A percentile compares a stretch with the other conserved stretches of the same genome.
Evolutionary conservation across 805 yeast genomes (phyloP).

Genomic region (Zygosaccharomyces lentus): DNA sequence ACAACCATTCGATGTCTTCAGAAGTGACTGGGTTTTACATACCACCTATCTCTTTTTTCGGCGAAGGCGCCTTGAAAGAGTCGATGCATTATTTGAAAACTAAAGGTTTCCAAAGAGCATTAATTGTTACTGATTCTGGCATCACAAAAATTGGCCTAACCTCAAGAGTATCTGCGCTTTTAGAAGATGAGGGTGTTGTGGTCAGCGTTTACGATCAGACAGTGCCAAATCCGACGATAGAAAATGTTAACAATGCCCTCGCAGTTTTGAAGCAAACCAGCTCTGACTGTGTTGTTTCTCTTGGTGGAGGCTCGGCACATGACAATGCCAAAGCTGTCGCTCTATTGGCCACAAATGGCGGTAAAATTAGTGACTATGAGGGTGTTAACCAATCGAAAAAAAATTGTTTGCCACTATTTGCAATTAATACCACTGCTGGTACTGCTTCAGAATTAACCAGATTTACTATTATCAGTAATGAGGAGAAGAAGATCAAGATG

Average conservation of each 20-base stretch:
- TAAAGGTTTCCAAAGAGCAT: constrained; percentile 17
- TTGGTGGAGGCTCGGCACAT: constrained; percentile 47
- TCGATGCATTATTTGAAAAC: constrained; percentile 17
- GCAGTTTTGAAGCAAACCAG: constrained; percentile 15
- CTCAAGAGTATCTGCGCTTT: constrained; percentile 20
- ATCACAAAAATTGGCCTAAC: constrained; percentile 30
- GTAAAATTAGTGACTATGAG: constrained; percentile 39
- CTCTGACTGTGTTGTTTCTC: constrained; percentile 40
- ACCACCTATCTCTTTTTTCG: constrained; percentile 24
- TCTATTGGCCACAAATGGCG: constrained; percentile 39
- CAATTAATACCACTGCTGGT: constrained; percentile 45
- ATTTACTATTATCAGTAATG: constrained; percentile 42
- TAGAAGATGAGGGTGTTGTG: constrained; percentile 18
- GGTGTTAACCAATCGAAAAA: constrained; percentile 38
- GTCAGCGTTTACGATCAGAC: constrained; percentile 24
- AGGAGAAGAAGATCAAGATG: constrained; percentile 39
- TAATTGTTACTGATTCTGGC: constrained; percentile 31
- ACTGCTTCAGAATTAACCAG: constrained; percentile 47
- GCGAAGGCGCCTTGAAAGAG: constrained; percentile 25
- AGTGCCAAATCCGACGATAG: constrained; percentile 23
- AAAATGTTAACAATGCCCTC: constrained; percentile 19
- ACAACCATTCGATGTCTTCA: constrained; percentile 10
- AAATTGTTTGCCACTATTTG: constrained; percentile 36
- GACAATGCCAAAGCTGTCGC: constrained; percentile 43
- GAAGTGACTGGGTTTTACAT: constrained; percentile 23